Conservation (phyloP, 768 basidiomycete genomes). For the Mycena amicta region DNA sequence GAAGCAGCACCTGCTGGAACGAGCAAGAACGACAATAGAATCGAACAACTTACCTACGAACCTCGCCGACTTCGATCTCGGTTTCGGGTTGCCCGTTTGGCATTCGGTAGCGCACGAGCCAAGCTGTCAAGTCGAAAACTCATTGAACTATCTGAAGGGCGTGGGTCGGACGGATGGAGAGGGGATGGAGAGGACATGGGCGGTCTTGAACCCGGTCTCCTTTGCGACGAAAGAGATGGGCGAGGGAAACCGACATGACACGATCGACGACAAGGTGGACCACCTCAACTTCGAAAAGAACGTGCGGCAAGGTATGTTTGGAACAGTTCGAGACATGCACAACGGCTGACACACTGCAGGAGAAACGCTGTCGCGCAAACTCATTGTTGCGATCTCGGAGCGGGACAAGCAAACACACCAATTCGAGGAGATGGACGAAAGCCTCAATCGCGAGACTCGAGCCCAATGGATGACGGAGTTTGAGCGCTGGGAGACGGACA, state of each 20-base stretch:
- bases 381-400: slow-evolving; percentile 10
- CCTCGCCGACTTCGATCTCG: background rate
- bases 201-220: slow-evolving; percentile 24
- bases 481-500: slow-evolving; percentile 4
- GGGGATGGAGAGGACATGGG: slow-evolving; percentile 30
- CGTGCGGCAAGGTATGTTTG: background rate
- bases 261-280: slow-evolving; percentile 28
- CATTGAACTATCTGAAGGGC: slow-evolving; percentile 13
- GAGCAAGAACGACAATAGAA: background rate
- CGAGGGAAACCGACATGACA: slow-evolving; percentile 24
- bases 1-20: background rate
- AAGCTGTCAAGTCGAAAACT: slow-evolving; percentile 13
- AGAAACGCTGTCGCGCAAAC: background rate
- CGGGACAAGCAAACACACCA: background rate
- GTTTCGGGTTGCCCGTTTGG: slow-evolving; percentile 17
- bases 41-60: background rate
- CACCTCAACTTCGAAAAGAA: slow-evolving; percentile 3
- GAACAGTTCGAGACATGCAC: background rate
- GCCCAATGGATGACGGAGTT: slow-evolving; percentile 3
- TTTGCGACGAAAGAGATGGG: slow-evolving; percentile 35
- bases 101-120: slow-evolving; percentile 18
- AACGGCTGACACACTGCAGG: background rate
- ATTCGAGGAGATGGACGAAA: slow-evolving; percentile 3
- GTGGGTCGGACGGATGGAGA: slow-evolving; percentile 14
- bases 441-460: background rate